These are phyloP conservation scores for Lactarius psammicola DNA, from an alignment of 768 basidiomycete species.

Conservation along the genomic window DNA sequence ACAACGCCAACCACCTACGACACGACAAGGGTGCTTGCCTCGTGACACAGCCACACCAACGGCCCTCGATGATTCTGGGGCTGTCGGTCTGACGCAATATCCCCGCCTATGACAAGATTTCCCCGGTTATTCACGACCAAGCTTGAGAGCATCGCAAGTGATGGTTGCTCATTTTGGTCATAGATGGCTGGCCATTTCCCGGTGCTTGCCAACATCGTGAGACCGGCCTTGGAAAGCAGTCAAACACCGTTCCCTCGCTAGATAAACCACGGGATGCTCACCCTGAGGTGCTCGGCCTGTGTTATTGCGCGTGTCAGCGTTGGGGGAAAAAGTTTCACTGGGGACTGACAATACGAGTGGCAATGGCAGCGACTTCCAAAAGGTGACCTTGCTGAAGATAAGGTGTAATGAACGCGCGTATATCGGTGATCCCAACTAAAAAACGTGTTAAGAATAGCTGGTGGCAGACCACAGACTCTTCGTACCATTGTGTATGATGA, in stretches of 20 bases:
- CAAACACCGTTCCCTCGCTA: not conserved
- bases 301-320: not conserved
- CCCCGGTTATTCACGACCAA: slow-evolving; percentile 20
- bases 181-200: slow-evolving; percentile 14
- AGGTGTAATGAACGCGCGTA: slow-evolving; percentile 17
- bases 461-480: not conserved
- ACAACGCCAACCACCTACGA: too few species aligned
- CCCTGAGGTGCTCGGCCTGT: slow-evolving; percentile 16
- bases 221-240: not conserved
- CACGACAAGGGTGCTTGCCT: not conserved
- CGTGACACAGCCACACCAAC: slow-evolving; percentile 21
- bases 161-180: slow-evolving; percentile 10
- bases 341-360: slow-evolving; percentile 18
- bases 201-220: slow-evolving; percentile 13
- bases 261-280: not conserved
- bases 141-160: slow-evolving; percentile 18
- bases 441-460: not conserved
- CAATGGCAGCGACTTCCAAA: slow-evolving; percentile 21
- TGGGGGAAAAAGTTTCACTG: not conserved
- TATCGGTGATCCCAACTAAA: slow-evolving; percentile 14
- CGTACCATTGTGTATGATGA: slow-evolving; percentile 16
- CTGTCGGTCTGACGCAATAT: slow-evolving; percentile 4
- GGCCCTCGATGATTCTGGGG: slow-evolving; percentile 17
- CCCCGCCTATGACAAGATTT: slow-evolving; percentile 23
- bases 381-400: slow-evolving; percentile 12